Percentiles rank a stretch among this genome's conserved stretches.
These are phyloP conservation scores for Emergomyces orientalis DNA, from an alignment of 2,329 filamentous ascomycete species.

Conservation along the genomic window DNA sequence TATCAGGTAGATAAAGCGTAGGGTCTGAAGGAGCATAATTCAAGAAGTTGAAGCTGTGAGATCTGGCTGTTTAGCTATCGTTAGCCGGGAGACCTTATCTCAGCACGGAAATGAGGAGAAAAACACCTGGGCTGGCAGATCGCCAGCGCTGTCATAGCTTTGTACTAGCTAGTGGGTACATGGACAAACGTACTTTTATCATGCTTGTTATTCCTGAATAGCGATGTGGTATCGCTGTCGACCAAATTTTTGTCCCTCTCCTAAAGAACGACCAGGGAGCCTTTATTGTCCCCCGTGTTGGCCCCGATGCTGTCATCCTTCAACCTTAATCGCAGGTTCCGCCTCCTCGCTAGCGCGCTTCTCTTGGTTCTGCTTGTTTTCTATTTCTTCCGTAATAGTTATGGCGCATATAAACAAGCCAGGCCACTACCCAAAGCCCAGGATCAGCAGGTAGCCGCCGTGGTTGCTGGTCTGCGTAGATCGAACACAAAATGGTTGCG, in stretches of 20 bases:
- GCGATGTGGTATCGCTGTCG: not conserved
- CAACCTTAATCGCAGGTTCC: not conserved
- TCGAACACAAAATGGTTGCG: constrained; percentile 5
- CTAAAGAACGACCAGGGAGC: not conserved
- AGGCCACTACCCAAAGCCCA: not conserved
- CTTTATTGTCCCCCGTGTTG: not conserved
- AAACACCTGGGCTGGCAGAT: no score
- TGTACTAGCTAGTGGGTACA: no score
- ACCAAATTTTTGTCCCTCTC: not conserved
- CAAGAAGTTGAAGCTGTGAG: no score
- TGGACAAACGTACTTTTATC: no score
- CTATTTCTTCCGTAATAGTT: not conserved
- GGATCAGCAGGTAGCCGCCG: constrained; percentile 1
- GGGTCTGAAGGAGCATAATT: no score
- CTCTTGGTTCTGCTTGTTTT: not conserved
- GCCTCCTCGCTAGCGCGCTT: not conserved
- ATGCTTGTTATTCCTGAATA: no score
- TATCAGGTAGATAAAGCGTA: no score
- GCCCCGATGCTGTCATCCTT: not conserved
- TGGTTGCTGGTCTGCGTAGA: constrained; percentile 3
- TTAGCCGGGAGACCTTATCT: no score
- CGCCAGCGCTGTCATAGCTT: no score
- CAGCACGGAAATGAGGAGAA: no score
- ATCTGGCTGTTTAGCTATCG: no score
- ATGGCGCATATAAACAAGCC: not conserved